phyloP scores from a whole-genome alignment of 345 rosid species.

The Aurinia saxatilis region DNA sequence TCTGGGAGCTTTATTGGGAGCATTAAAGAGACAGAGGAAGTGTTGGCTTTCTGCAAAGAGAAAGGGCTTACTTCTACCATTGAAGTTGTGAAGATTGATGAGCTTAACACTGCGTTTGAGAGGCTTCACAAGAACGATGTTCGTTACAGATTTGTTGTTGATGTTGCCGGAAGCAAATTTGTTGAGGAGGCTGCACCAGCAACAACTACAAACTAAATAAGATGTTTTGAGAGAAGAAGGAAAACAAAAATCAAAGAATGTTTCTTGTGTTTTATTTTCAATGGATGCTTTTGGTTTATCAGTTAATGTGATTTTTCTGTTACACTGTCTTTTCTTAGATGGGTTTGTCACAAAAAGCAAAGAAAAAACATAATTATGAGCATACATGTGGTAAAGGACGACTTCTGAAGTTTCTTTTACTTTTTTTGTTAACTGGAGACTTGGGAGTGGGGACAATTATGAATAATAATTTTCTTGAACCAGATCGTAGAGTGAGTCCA shows the following conservation, averaged over 20 bases:
- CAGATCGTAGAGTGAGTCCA: too few relatives aligned
- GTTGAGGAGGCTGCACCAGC: constrained; percentile 20
- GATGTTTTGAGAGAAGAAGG: background rate
- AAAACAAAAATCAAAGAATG: too few relatives aligned
- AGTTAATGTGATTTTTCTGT: background rate
- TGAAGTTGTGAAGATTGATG: constrained; percentile 52
- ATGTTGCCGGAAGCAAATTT: constrained; percentile 47
- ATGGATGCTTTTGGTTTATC: background rate
- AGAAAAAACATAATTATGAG: background rate
- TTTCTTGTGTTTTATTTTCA: constrained; percentile 1
- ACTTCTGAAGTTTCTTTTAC: too few relatives aligned
- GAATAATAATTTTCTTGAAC: too few relatives aligned
- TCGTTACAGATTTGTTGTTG: constrained; percentile 53
- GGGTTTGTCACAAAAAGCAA: background rate
- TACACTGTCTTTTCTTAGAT: background rate
- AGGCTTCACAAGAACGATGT: constrained; percentile 62
- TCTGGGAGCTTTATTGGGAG: constrained; percentile 55
- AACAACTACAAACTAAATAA: constrained; percentile 3
- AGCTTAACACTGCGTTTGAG: constrained; percentile 45
- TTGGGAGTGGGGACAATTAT: too few relatives aligned
- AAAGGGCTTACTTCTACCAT: constrained; percentile 48
- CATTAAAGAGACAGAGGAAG: constrained; percentile 50
- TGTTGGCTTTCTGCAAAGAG: constrained; percentile 43
- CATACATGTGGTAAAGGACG: too few relatives aligned
- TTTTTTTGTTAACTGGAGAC: too few relatives aligned